A percentile compares a stretch with the other conserved stretches of the same genome.
Evolutionary conservation across 345 rosid genomes (phyloP).

Genomic region (Limnanthes douglasii): DNA sequence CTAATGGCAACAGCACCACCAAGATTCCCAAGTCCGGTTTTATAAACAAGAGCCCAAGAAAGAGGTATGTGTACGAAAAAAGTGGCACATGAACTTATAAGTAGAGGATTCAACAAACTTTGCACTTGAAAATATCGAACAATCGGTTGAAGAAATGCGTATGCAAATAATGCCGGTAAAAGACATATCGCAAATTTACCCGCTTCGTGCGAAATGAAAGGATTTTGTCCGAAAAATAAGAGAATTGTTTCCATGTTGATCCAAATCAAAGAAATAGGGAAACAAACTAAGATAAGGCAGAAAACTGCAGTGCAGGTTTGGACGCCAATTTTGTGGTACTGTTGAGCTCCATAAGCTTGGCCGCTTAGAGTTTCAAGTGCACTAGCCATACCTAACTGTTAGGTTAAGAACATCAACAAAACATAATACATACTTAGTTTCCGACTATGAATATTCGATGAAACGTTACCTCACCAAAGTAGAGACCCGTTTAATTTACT

Average conservation of each 20-base stretch:
- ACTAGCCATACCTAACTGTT: conserved; percentile 9
- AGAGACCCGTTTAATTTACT: too few relatives aligned
- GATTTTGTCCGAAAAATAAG: conserved; percentile 10
- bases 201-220: conserved; percentile 11
- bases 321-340: conserved; percentile 10
- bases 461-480: too few relatives aligned
- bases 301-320: conserved; percentile 9
- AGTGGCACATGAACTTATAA: conserved; percentile 5
- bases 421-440: too few relatives aligned
- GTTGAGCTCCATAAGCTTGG: conserved; percentile 16
- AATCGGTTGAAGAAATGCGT: conserved; percentile 11
- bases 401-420: too few relatives aligned
- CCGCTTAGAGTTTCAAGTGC: conserved; percentile 17
- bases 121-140: conserved; percentile 13
- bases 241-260: conserved; percentile 8
- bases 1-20: conserved; percentile 32
- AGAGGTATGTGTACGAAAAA: conserved; percentile 9
- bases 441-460: too few relatives aligned
- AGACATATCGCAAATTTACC: conserved; percentile 8
- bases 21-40: conserved; percentile 11
- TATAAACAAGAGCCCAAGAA: conserved; percentile 7
- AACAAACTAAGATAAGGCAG: conserved; percentile 6
- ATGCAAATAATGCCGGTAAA: conserved; percentile 8
- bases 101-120: conserved; percentile 10
- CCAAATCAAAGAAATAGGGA: conserved; percentile 11